A percentile compares a stretch with the other conserved stretches of the same genome.
These are phyloP conservation scores for Salix viminalis DNA, from an alignment of 345 rosid genomes.

Conservation along the genomic window DNA sequence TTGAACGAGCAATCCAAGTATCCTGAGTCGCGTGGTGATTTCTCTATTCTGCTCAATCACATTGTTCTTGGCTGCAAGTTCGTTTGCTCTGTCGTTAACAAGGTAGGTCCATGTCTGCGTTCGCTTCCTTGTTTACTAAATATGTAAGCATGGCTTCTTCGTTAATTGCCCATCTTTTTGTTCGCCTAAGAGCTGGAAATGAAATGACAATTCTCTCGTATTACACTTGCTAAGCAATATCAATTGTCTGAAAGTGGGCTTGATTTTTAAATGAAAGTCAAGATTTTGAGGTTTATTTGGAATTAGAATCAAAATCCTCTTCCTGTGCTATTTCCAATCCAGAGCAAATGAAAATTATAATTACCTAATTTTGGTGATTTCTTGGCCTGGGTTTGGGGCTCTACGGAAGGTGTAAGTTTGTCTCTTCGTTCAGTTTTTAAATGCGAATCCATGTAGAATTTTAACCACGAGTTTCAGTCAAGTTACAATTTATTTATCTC, in stretches of 20 bases:
- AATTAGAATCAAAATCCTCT: background rate
- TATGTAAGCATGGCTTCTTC: background rate
- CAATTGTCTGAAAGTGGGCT: background rate
- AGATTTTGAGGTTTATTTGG: background rate
- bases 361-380: too few species aligned
- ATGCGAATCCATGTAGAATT: too few species aligned
- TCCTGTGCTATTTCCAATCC: too few species aligned
- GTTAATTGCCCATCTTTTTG: background rate
- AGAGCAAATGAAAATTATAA: too few species aligned
- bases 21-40: constrained; percentile 97
- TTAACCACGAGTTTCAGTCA: too few species aligned
- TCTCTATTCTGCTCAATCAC: constrained; percentile 82
- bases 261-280: background rate
- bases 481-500: background rate
- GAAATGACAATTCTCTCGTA: background rate
- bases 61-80: constrained; percentile 98
- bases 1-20: constrained; percentile 82
- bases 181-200: background rate
- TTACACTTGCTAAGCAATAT: background rate
- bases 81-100: constrained; percentile 91
- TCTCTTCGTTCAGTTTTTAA: too few species aligned
- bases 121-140: background rate
- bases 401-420: too few species aligned
- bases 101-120: constrained; percentile 37
- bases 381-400: too few species aligned